Evolutionary conservation across 768 basidiomycete species (phyloP).

Genomic region (Leucosporidium scottii): DNA sequence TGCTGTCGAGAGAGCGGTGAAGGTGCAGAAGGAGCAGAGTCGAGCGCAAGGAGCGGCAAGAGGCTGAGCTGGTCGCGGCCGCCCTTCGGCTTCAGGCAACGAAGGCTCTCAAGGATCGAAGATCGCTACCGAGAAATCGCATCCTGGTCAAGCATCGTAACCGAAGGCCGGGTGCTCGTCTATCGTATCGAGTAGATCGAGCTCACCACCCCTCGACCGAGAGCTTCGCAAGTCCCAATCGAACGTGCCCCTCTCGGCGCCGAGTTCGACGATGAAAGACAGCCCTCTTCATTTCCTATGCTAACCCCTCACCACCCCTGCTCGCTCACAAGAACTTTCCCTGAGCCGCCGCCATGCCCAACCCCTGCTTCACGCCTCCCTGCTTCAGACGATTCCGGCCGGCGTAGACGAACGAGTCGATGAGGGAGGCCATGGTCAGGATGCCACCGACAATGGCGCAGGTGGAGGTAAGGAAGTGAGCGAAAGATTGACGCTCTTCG

Average conservation of each 20-base stretch:
- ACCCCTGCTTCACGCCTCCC: slow-evolving; percentile 17
- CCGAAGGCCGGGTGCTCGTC: too few relatives aligned
- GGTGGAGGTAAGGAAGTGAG: slow-evolving; percentile 97
- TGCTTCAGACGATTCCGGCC: slow-evolving; percentile 9
- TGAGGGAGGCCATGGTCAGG: slow-evolving; percentile 79
- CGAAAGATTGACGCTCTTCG: slow-evolving; percentile 87
- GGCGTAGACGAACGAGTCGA: slow-evolving; percentile 50
- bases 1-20: not conserved
- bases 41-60: not conserved
- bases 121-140: too few relatives aligned
- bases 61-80: not conserved
- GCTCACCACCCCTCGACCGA: too few relatives aligned
- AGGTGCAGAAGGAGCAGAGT: not conserved
- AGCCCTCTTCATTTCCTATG: not conserved
- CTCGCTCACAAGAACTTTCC: not conserved
- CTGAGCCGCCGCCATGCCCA: slow-evolving; percentile 10
- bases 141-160: too few relatives aligned
- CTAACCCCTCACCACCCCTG: not conserved
- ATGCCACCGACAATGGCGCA: slow-evolving; percentile 98
- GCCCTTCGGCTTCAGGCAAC: too few relatives aligned
- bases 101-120: too few relatives aligned
- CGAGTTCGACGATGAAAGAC: too few relatives aligned
- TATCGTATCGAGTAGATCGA: too few relatives aligned
- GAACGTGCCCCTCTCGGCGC: too few relatives aligned
- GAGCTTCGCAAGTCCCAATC: too few relatives aligned